Evolutionary conservation across 140 eudicot species (phyloP), one percentile per base, ranked within the genome.

Genomic region (Cichorium intybus): DNA sequence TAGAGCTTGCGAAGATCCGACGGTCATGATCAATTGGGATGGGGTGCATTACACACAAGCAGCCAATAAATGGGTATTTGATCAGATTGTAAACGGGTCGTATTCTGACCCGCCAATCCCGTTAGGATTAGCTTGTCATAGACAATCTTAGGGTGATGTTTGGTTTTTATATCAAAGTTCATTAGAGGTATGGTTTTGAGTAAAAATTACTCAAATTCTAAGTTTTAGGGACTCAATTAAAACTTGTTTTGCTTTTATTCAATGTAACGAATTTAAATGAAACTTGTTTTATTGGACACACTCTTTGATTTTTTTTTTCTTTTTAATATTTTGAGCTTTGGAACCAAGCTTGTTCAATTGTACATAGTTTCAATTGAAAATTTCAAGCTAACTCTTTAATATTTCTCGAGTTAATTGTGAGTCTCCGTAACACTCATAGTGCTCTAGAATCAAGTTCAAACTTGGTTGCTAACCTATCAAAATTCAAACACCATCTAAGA

Each of bases 21-120:
- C 83, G 10, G 65, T 33, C 0, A 22, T 55, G 29, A 55, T 86
- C 2, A 83, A 48, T 54, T 87, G 95, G 95, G 95, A 87, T 68
- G 95, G 95, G 4, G 71, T 77, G 10, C 97, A 85, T 29, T 89
- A 75, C 77, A 89, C 95, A 5, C 83, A 89, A 64, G 86, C 90
- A 59, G 90, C 88, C 26, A 89, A 89, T 76, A 76, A 78, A 59
- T 82, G 86, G 86, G 49, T 89, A 12, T 89, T 78, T 56, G 79
- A 82, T 62, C 79, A 68, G 17, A 81, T 89, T 33, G 75, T 68
- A 12, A 67, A 73, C 37, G 87, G 88, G 53, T 75, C 84, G n/a
- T 85, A 37, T 31, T 73, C 89, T 8, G 87, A 88, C 64, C 95
- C 94, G 58, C 84, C 85, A 7, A 39, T 67, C 31, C 71, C 86